Conservation (phyloP, 1,284 basidiomycete genomes). For the Testicularia cyperi region DNA sequence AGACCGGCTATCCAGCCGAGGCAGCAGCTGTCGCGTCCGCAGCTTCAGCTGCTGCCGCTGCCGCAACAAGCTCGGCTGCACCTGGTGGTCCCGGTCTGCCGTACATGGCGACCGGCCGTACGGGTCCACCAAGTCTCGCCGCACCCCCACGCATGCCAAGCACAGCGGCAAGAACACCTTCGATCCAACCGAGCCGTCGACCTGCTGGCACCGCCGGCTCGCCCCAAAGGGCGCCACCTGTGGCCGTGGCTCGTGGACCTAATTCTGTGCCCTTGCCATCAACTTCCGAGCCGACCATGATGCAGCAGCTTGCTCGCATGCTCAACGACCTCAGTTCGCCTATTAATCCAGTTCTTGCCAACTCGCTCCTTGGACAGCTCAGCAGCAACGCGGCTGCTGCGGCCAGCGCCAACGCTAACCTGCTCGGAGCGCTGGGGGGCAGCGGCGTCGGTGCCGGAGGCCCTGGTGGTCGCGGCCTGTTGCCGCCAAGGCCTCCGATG, state of each 20-base stretch:
- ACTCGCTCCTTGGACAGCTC: constrained; percentile 29
- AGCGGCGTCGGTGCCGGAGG: no score
- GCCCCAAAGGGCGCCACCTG: constrained; percentile 7
- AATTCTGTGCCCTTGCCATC: constrained; percentile 23
- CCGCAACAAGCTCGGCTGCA: neutral
- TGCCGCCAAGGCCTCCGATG: neutral
- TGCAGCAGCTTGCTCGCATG: constrained; percentile 40
- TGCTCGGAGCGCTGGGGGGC: no score
- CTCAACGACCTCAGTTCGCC: constrained; percentile 36
- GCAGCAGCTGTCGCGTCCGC: constrained; percentile 25
- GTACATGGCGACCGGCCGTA: no score
- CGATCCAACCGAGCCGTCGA: no score
- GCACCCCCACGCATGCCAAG: no score
- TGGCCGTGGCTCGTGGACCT: constrained; percentile 15
- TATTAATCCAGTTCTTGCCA: constrained; percentile 33
- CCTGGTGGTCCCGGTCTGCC: no score
- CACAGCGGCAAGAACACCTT: no score
- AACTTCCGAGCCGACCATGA: constrained; percentile 39
- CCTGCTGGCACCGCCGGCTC: constrained; percentile 1
- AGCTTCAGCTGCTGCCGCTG: constrained; percentile 1
- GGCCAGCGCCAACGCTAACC: constrained; percentile 17
- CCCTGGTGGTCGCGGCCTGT: no score
- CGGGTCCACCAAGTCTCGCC: no score
- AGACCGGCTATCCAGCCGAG: constrained; percentile 36
- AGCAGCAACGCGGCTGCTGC: constrained; percentile 38